Base-by-base conservation (phyloP, 345 rosid species). In the Mercurialis annua region DNA sequence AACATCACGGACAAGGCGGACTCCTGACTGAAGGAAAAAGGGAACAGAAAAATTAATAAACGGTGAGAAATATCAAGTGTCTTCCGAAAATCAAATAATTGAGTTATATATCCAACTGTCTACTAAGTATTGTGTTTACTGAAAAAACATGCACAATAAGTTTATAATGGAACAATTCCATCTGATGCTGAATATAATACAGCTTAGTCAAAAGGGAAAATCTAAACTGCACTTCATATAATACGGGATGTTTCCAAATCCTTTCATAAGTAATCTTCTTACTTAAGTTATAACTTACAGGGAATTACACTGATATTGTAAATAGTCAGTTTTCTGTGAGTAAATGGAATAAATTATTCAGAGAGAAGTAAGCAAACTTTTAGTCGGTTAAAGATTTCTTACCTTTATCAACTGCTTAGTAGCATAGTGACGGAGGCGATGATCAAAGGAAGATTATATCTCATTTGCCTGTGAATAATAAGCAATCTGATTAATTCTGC, bases 321-420 rank as follows among this genome's bases (percentile, higher is more conserved):
- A 23, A 54, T 33, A 47, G 7, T 31, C 24, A 59, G 12, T 48
- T 50, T 49, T 47, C 47, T 59, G 6, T 11, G 34, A 21, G 34
- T 7, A 27, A 27, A 44, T 21, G 14, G 20, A 23, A 10, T 49
- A 38, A 15, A 52, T 15, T 7, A 26, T n/a, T n/a, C 44, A 64
- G 10, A 11, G 10, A 44, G n/a, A 21, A 65, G 8, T 10, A 40
- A 59, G 23, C 42, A 59, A 21, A 26, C 26, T 26, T 67, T 17
- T 24, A 23, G 38, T 48, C 26, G 59, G n/a, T 47, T 26, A 47
- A 66, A 56, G 9, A 46, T 33, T 6, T 50, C 76, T 72, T 51
- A 93, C 98, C 88, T 90, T 93, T 59, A 79, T 83, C 83, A 93
- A 79, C 72, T 93, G 98, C 64, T 81, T 94, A 70, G 92, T 87